Evolutionary conservation across 805 yeast species (phyloP).

Genomic region (Saccharomycopsis capsularis): DNA sequence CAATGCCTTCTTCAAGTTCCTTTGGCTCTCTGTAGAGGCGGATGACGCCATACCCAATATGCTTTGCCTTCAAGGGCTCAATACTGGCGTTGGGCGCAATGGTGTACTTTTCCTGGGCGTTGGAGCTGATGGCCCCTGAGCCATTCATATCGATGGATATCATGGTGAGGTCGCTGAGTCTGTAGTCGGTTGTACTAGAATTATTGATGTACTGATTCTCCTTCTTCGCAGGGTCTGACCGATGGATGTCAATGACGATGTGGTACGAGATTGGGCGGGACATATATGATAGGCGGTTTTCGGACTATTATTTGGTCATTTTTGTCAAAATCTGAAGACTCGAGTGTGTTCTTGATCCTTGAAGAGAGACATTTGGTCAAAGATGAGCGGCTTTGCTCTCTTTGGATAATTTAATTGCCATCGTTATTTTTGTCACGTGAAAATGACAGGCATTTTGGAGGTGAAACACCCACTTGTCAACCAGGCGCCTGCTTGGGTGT

Average conservation of each 20-base stretch:
- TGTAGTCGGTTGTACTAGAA: not conserved
- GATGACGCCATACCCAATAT: constrained; percentile 69
- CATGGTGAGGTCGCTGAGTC: not conserved
- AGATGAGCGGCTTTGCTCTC: too few relatives aligned
- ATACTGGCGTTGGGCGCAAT: not conserved
- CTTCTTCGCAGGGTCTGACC: not conserved
- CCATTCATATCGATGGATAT: not conserved
- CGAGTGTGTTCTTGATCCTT: too few relatives aligned
- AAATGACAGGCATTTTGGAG: too few relatives aligned
- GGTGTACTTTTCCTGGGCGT: not conserved
- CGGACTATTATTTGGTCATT: too few relatives aligned
- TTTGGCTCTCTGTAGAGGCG: constrained; percentile 52
- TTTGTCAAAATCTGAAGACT: too few relatives aligned
- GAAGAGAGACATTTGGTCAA: too few relatives aligned
- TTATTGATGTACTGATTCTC: not conserved
- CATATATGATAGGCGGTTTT: too few relatives aligned
- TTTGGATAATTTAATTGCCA: too few relatives aligned
- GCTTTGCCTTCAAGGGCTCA: constrained; percentile 51
- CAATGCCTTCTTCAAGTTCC: constrained; percentile 26
- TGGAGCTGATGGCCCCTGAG: not conserved
- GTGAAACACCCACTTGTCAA: too few relatives aligned
- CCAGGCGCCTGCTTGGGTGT: too few relatives aligned
- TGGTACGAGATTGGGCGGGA: not conserved
- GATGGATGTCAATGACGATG: not conserved
- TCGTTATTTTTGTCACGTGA: too few relatives aligned